Evolutionary conservation across 2,329 filamentous ascomycete genomes (phyloP).

Genomic region (Ophidiomyces ophidiicola): DNA sequence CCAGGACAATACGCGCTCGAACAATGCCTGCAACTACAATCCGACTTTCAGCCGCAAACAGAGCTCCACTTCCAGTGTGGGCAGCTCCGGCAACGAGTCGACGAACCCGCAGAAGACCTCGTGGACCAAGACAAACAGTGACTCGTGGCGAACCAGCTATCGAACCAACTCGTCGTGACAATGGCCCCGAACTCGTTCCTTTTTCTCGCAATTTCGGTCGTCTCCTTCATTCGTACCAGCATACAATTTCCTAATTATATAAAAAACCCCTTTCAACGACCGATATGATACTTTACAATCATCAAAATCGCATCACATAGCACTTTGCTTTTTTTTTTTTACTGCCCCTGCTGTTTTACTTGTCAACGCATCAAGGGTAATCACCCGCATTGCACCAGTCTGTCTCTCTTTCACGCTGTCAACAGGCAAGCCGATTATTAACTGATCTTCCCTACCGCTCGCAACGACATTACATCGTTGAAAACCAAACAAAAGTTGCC

Average conservation of each 20-base stretch:
- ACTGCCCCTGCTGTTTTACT: background rate
- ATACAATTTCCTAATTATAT: conserved; percentile 3
- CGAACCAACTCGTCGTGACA: conserved; percentile 8
- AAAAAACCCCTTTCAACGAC: conserved; percentile 13
- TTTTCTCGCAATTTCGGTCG: background rate
- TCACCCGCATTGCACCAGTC: no score
- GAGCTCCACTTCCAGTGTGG: conserved; percentile 23
- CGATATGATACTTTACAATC: conserved; percentile 11
- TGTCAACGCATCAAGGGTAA: conserved; percentile 1
- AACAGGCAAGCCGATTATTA: no score
- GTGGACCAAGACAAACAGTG: conserved; percentile 5
- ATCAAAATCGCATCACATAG: no score
- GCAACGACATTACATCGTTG: background rate
- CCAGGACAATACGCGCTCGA: conserved; percentile 30
- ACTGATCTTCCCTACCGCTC: background rate
- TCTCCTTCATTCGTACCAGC: background rate
- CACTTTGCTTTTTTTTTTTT: background rate
- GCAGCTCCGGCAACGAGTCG: conserved; percentile 9
- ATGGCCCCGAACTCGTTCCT: background rate
- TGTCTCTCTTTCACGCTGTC: no score
- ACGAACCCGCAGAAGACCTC: background rate
- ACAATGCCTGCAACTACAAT: conserved; percentile 11
- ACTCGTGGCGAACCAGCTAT: conserved; percentile 8
- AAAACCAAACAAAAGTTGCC: conserved; percentile 2
- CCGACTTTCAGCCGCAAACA: conserved; percentile 27